Percentiles rank a stretch among this genome's conserved stretches.
Evolutionary conservation across 1,284 basidiomycete genomes (phyloP).

Genomic region (Rhodotorula sp.): DNA sequence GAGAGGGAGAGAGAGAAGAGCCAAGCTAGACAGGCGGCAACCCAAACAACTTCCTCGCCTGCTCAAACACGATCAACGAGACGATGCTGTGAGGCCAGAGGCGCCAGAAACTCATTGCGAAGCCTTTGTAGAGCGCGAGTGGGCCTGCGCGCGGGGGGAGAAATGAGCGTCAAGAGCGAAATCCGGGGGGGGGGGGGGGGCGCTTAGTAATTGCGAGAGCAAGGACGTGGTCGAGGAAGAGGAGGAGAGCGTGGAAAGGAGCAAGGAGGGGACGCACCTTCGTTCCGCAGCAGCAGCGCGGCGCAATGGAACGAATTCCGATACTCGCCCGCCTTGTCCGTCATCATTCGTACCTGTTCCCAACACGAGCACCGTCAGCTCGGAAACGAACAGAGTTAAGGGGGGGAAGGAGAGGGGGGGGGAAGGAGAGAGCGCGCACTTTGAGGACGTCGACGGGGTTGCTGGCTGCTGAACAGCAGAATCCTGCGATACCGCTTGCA

Average conservation of each 20-base stretch:
- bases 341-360: constrained; percentile 40
- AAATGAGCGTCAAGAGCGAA: background rate
- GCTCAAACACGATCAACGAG: constrained; percentile 41
- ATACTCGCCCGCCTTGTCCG: constrained; percentile 39
- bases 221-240: too few relatives aligned
- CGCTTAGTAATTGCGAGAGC: too few relatives aligned
- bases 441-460: constrained; percentile 44
- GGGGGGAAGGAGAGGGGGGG: background rate
- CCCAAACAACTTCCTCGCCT: constrained; percentile 34
- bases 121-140: constrained; percentile 40
- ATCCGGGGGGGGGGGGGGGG: background rate
- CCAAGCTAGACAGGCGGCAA: constrained; percentile 36
- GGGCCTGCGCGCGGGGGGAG: constrained; percentile 26
- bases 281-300: constrained; percentile 36
- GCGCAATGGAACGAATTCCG: constrained; percentile 38
- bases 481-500: constrained; percentile 42
- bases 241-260: too few relatives aligned
- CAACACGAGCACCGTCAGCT: background rate
- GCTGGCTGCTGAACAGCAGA: constrained; percentile 40
- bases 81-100: constrained; percentile 42
- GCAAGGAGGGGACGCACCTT: constrained; percentile 18
- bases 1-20: too few relatives aligned
- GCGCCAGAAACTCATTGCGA: constrained; percentile 41
- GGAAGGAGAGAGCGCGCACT: constrained; percentile 19
- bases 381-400: too few relatives aligned